phyloP scores from a whole-genome alignment of 2,329 filamentous ascomycete species.

The Akanthomyces muscarius region DNA sequence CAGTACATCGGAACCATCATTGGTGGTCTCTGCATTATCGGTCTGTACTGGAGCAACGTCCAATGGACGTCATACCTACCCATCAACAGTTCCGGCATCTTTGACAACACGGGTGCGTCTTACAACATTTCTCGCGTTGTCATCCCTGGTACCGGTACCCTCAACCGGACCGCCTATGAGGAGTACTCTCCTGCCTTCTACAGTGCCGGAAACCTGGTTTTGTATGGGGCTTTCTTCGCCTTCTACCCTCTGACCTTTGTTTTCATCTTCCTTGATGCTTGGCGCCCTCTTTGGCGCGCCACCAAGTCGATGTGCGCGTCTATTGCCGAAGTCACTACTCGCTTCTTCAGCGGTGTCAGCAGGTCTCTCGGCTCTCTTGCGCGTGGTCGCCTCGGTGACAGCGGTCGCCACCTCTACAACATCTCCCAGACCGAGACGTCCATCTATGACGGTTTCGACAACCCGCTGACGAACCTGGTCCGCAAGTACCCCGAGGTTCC shows the following conservation, averaged over 20 bases:
- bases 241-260: constrained; percentile 33
- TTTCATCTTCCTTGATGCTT: constrained; percentile 34
- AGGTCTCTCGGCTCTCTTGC: constrained; percentile 26
- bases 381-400: constrained; percentile 34
- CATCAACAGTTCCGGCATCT: constrained; percentile 44
- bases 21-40: constrained; percentile 9
- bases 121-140: constrained; percentile 45
- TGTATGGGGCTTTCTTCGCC: constrained; percentile 30
- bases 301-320: constrained; percentile 11
- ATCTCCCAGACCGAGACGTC: constrained; percentile 34
- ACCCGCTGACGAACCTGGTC: constrained; percentile 42
- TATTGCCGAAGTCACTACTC: neutral
- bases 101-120: constrained; percentile 39
- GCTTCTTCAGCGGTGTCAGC: constrained; percentile 21
- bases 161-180: constrained; percentile 29
- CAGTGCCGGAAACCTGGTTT: constrained; percentile 29
- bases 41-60: constrained; percentile 31
- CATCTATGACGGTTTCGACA: constrained; percentile 39
- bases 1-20: constrained; percentile 14
- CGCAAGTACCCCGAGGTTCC: constrained; percentile 42
- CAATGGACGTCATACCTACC: constrained; percentile 43
- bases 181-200: constrained; percentile 33
- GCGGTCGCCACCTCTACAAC: constrained; percentile 32
- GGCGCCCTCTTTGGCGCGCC: constrained; percentile 20
- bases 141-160: constrained; percentile 20